phyloP scores from a whole-genome alignment of 1,139 yeast genomes.

The Kodamaea arcana region DNA sequence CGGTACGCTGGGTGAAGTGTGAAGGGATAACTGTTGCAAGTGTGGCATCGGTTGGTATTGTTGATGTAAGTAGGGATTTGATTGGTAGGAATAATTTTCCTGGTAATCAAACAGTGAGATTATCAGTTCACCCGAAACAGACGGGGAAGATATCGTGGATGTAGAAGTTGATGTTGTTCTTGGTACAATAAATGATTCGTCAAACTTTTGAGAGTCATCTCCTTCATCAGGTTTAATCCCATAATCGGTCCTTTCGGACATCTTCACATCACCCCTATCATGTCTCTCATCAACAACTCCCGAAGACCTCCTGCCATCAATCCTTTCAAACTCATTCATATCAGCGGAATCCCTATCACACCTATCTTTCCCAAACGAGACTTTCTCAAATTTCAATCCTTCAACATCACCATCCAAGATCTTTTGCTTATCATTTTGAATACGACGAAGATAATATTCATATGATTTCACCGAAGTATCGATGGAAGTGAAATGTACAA shows the following conservation, averaged over 20 bases:
- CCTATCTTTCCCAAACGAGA: slow-evolving; percentile 32
- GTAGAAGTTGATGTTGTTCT: no score
- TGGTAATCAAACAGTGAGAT: background rate
- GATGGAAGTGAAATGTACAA: slow-evolving; percentile 38
- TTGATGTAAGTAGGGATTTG: background rate
- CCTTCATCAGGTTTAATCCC: no score
- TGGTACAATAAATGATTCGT: no score
- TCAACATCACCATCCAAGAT: slow-evolving; percentile 14
- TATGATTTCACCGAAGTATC: slow-evolving; percentile 38
- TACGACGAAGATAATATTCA: slow-evolving; percentile 27
- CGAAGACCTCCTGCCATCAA: no score
- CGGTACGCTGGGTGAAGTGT: no score
- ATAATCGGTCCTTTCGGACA: no score
- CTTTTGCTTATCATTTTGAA: slow-evolving; percentile 22
- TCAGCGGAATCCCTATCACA: slow-evolving; percentile 26
- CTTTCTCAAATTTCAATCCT: slow-evolving; percentile 16
- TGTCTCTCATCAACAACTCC: no score
- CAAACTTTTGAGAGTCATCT: no score
- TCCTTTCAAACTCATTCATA: no score
- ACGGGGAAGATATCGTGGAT: slow-evolving; percentile 1
- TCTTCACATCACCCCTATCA: no score
- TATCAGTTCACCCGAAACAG: background rate
- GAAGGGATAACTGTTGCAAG: no score
- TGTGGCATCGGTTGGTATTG: no score
- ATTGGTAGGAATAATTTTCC: background rate